These are phyloP conservation scores for Serendipita sp. DNA, from an alignment of 768 basidiomycete genomes.

Conservation along the genomic window DNA sequence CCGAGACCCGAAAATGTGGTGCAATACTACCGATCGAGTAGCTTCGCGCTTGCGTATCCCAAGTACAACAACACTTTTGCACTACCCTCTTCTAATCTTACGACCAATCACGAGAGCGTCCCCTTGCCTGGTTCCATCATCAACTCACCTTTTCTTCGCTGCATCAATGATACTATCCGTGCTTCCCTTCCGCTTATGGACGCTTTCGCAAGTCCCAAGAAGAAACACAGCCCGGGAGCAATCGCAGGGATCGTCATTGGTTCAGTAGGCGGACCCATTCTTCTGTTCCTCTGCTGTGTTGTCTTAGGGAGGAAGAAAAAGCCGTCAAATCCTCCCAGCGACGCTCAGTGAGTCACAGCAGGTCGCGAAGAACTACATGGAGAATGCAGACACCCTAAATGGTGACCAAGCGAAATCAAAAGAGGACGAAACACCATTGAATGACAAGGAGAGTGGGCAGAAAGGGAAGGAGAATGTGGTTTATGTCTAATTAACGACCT, in stretches of 20 bases:
- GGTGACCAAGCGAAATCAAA: background rate
- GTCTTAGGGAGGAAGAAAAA: background rate
- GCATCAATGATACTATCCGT: conserved; percentile 1
- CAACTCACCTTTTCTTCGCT: background rate
- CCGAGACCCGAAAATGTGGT: conserved; percentile 5
- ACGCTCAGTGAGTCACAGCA: background rate
- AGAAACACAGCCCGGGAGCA: background rate
- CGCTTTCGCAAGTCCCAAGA: background rate
- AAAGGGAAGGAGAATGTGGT: background rate
- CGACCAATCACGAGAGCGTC: background rate
- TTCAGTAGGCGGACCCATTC: background rate
- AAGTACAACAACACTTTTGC: conserved; percentile 10
- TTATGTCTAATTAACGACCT: too few relatives aligned
- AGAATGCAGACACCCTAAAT: background rate
- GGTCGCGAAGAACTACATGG: background rate
- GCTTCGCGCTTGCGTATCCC: conserved; percentile 7
- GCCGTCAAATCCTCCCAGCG: background rate
- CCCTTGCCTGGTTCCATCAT: background rate
- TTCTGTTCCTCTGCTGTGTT: background rate
- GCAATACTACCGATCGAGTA: conserved; percentile 11
- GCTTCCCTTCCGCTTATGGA: background rate
- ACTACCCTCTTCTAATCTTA: background rate
- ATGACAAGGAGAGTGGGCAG: background rate
- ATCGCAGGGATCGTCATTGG: background rate
- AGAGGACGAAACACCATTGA: background rate